Evolutionary conservation across 257 asterid genomes (phyloP).

Genomic region (Scutellaria galericulata): DNA sequence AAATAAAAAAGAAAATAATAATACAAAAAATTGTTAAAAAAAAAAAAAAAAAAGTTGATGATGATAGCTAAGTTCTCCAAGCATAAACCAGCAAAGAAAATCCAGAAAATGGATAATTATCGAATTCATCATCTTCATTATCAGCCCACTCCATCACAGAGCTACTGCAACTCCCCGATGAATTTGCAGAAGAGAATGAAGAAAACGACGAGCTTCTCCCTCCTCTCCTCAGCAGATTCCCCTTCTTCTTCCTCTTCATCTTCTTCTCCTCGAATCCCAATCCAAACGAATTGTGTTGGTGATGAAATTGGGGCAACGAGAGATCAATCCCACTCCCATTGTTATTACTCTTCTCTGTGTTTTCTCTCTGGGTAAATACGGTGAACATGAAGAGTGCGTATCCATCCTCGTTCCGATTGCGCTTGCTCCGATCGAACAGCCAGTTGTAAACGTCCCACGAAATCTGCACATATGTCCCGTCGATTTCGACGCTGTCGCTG

Average conservation of each 20-base stretch:
- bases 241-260: constrained; percentile 49
- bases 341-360: background rate
- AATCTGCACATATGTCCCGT: constrained; percentile 47
- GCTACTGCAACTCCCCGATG: constrained; percentile 53
- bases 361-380: constrained; percentile 44
- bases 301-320: constrained; percentile 40
- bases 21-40: background rate
- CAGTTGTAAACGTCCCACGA: constrained; percentile 72
- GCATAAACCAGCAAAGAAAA: constrained; percentile 68
- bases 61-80: constrained; percentile 45
- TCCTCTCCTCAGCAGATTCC: constrained; percentile 39
- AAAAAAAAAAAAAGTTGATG: too few relatives aligned
- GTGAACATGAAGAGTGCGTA: constrained; percentile 65
- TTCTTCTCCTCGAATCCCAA: constrained; percentile 56
- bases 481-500: constrained; percentile 56
- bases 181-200: constrained; percentile 55
- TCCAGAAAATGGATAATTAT: constrained; percentile 47
- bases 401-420: constrained; percentile 41
- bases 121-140: constrained; percentile 59
- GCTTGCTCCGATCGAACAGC: constrained; percentile 44
- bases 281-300: constrained; percentile 37
- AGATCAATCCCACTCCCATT: constrained; percentile 19
- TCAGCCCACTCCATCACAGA: constrained; percentile 77
- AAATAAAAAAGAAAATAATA: background rate
- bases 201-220: constrained; percentile 51